Base-by-base conservation (phyloP, 2,329 filamentous ascomycete species). In the Teratosphaeria pseudoeucalypti region DNA sequence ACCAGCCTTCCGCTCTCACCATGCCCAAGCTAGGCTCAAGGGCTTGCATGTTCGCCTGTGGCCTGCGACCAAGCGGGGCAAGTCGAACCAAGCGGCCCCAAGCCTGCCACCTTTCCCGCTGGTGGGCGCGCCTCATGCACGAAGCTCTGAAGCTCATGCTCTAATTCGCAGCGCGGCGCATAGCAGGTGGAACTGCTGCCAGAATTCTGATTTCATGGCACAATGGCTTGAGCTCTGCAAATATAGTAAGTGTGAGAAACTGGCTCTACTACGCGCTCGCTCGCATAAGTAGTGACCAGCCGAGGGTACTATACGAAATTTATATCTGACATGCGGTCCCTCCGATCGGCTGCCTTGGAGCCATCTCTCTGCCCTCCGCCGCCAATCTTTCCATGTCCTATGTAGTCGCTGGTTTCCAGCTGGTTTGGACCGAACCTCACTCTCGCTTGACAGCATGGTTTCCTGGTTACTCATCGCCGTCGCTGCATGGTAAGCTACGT, bases 401-500 rank as follows among this genome's bases (percentile, higher is more conserved):
- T 68, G 68, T 70, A 63, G 66, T 64, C 64, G 62, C 64, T 61
- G 61, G 63, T 57, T 61, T 64, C 59, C 43, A 23, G 43, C 43
- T 49, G 43, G 16, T 23, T 49, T 19, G 43, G 43, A 57, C 58
- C 60, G 66, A 60, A 68, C 67, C 66, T 71, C 69, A 67, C 68
- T 71, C 65, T 56, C 64, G 59, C 61, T 64, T 64, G 58, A 62
- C 70, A 72, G 67, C 63, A 71, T 71, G 70, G 63, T 66, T 67
- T 69, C 68, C 67, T 71, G 66, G 68, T 63, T 69, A 63, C 63
- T 58, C 61, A 61, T 69, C 62, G 67, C 68, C 65, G 65, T 70
- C 63, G 63, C 64, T 67, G 66, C 63, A 64, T 71, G 68, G 70
- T 72, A 55, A 47, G 19, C 27, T 19, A 32, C n/a, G 7, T 55